Evolutionary conservation across 2,329 filamentous ascomycete species (phyloP), one percentile per base, ranked within the genome.

Genomic region (Fusarium circinatum): DNA sequence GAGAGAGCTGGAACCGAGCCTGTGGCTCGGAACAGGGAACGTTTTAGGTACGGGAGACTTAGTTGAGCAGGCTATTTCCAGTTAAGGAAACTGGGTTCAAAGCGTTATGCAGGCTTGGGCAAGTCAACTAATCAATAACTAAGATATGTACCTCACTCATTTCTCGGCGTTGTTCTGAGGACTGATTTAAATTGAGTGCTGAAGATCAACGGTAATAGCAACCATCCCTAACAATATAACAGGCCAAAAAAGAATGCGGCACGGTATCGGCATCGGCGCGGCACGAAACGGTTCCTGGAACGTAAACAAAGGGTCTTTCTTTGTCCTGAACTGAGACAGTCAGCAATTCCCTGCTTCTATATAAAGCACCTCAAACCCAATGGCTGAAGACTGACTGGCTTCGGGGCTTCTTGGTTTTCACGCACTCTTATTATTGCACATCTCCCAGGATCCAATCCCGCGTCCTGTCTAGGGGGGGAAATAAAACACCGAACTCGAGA

Each of bases 31-130:
- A 65, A 72, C 63, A 59, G 49, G 42, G 52, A 74, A 56, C 71
- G 63, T 71, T 74, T 74, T 74, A 58, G 68, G 59, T 68, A 70
- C 42, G 55, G 61, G 51, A 60, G 56, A 51, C 44, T 71, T 73
- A 62, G 71, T 74, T 68, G 58, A 55, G 55, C 52, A 64, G 56
- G 58, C 65, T 74, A 71, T 68, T 74, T 72, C 71, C 71, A 74
- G 67, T 74, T 74, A 49, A 72, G 71, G 71, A 62, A 74, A 68
- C 69, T 74, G 67, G 71, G 67, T 62, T 74, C 71, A 74, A 74
- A 72, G 71, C 71, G 63, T 68, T 49, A 48, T 62, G 67, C 52
- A 48, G 67, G 63, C 26, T n/a, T 42, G 41, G 44, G 65, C 57
- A 38, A 58, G 61, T 60, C 32, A 71, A 67, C 15, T 51, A 41